Base-by-base conservation (phyloP, 352 stramenopile genomes). In the Globisporangium canariense region DNA sequence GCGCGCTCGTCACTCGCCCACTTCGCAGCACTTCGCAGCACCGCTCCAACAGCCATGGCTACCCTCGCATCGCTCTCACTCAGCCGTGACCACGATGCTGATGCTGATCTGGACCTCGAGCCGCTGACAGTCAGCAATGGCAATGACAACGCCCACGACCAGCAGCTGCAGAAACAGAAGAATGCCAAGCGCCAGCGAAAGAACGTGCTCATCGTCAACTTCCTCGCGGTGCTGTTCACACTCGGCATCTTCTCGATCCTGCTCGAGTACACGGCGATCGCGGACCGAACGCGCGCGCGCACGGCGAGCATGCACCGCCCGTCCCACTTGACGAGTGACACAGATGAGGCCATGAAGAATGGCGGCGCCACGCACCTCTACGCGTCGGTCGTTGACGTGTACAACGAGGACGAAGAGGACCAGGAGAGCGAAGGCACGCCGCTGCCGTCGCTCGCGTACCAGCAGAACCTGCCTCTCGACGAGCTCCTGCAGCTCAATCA, bases 201-300 rank as follows among this genome's bases (percentile, higher is more conserved):
- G 54, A 60, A 60, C 54, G 54, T 60, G 54, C 36, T 60, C 34
- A 60, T 60, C 54, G n/a, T 60, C 34, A 60, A 60, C 25, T 46
- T 50, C 34, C 54, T 60, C 54, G 54, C 41, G 34, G 54, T 60
- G 54, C 54, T 60, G 11, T 10, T 60, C 34, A 60, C 54, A 14
- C 54, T 60, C 36, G 54, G 34, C 13, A 60, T 60, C 54, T 60
- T 60, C 54, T 60, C 54, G 54, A 60, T 60, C 54, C 36, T 60
- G 34, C 10, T 60, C 54, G 54, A 60, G 54, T 60, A 60, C 36
- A 60, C 54, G 20, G 54, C 54, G 36, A 60, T 60, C 36, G 54
- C 54, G 20, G 54, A 60, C 34, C 54, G 36, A 36, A 30, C 54
- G 8, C 41, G 41, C 13, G 54, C 36, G 54, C 54, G 36, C 36